These are phyloP conservation scores for Vitis hybrid DNA, from an alignment of 177 flowering plant genomes.

Conservation along the genomic window DNA sequence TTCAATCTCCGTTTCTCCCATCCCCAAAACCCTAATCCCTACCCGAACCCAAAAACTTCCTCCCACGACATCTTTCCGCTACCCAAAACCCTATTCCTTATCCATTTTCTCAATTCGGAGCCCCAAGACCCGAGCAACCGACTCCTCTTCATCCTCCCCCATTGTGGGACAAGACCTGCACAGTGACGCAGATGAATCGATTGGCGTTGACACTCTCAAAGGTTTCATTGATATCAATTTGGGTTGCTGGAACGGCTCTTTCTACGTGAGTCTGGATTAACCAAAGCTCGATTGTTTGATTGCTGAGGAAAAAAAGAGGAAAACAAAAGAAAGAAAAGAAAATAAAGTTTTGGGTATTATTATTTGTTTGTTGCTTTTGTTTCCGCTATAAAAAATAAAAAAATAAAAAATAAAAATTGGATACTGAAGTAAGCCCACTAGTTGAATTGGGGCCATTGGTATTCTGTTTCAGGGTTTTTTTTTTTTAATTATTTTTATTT, in stretches of 20 bases:
- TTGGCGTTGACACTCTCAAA: conserved; percentile 52
- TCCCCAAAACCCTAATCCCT: conserved; percentile 17
- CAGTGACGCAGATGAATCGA: conserved; percentile 29
- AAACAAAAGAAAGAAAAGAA: too few relatives aligned
- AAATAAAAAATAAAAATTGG: too few relatives aligned
- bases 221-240: conserved; percentile 61
- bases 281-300: background rate
- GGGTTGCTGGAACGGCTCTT: conserved; percentile 80
- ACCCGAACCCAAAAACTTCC: conserved; percentile 6
- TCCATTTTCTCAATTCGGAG: conserved; percentile 9
- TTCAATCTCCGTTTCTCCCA: conserved; percentile 22
- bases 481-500: background rate
- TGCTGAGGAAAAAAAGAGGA: background rate
- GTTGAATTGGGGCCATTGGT: too few relatives aligned
- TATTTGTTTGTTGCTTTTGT: too few relatives aligned
- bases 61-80: conserved; percentile 4
- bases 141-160: conserved; percentile 19
- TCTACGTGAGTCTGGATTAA: conserved; percentile 39
- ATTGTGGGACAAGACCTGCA: conserved; percentile 11
- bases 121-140: conserved; percentile 19
- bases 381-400: too few relatives aligned
- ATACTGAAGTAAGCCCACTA: too few relatives aligned
- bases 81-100: conserved; percentile 9
- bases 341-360: too few relatives aligned
- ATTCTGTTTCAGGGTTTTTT: background rate